Evolutionary conservation across 306 rosid species (phyloP).

Genomic region (Casuarina glauca): DNA sequence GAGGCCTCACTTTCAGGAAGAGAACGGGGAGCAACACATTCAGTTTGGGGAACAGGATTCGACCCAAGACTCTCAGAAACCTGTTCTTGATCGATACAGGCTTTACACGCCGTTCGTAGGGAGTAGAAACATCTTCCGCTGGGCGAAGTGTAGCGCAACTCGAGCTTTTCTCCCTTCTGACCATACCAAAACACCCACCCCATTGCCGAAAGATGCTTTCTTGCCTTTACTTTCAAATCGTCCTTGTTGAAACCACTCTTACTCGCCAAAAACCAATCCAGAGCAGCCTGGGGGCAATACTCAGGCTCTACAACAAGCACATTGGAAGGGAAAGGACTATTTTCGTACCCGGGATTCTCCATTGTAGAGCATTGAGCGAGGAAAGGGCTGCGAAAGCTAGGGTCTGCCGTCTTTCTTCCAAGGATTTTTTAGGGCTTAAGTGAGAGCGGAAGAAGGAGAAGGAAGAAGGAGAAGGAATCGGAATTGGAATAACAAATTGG

Average conservation of each 20-base stretch:
- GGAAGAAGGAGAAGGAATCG: too few species aligned
- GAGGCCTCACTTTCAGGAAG: neutral
- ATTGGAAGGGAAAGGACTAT: neutral
- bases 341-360: neutral
- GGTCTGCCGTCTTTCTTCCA: too few species aligned
- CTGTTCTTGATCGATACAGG: slow-evolving; percentile 29
- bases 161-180: slow-evolving; percentile 28
- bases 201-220: slow-evolving; percentile 43
- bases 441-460: too few species aligned
- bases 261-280: slow-evolving; percentile 35
- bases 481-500: too few species aligned
- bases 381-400: neutral
- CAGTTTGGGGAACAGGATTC: neutral
- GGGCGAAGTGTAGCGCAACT: slow-evolving; percentile 61
- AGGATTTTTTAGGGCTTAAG: too few species aligned
- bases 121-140: slow-evolving; percentile 41
- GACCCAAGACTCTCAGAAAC: neutral
- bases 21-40: neutral
- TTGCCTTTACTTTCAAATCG: slow-evolving; percentile 32
- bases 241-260: neutral
- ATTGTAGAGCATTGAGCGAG: neutral
- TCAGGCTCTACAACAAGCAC: slow-evolving; percentile 10
- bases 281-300: slow-evolving; percentile 46
- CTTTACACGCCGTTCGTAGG: slow-evolving; percentile 56
- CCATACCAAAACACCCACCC: slow-evolving; percentile 57